phyloP scores from a whole-genome alignment of 331 rosid species.

The Saraca asoca region DNA sequence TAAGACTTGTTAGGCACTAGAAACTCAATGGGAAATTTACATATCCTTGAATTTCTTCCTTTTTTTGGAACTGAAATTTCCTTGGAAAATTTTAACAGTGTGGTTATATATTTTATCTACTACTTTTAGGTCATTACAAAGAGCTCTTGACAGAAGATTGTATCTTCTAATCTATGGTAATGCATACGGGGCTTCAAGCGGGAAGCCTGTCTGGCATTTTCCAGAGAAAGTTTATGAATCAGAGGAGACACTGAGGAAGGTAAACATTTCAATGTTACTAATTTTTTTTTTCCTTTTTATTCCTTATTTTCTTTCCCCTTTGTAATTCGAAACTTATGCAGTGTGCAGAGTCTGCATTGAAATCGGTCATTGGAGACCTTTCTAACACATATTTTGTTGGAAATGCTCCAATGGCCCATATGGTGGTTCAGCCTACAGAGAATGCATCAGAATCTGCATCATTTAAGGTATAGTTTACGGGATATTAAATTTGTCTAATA shows the following conservation, averaged over 20 bases:
- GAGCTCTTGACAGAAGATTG: constrained; percentile 95
- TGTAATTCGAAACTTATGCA: constrained; percentile 32
- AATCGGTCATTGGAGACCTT: constrained; percentile 77
- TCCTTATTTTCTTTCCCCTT: neutral
- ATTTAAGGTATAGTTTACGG: constrained; percentile 57
- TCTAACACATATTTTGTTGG: constrained; percentile 86
- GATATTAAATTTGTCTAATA: constrained; percentile 14
- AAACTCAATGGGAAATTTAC: constrained; percentile 4
- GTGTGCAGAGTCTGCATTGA: constrained; percentile 91
- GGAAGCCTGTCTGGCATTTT: constrained; percentile 79
- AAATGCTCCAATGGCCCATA: constrained; percentile 88
- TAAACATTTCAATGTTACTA: constrained; percentile 33
- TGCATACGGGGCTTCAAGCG: constrained; percentile 57
- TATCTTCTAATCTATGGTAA: constrained; percentile 75
- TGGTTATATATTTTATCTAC: constrained; percentile 13
- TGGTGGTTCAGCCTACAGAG: constrained; percentile 58
- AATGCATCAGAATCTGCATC: constrained; percentile 39
- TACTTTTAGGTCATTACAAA: constrained; percentile 72
- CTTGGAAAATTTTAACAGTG: constrained; percentile 7
- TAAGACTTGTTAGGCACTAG: neutral
- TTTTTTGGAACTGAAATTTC: constrained; percentile 8
- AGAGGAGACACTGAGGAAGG: constrained; percentile 80
- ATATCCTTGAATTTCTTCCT: neutral
- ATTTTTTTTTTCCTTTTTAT: constrained; percentile 1
- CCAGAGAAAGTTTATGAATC: constrained; percentile 82